Conservation (phyloP, 75 land plant genomes). For the Isoetes taiwanensis region DNA sequence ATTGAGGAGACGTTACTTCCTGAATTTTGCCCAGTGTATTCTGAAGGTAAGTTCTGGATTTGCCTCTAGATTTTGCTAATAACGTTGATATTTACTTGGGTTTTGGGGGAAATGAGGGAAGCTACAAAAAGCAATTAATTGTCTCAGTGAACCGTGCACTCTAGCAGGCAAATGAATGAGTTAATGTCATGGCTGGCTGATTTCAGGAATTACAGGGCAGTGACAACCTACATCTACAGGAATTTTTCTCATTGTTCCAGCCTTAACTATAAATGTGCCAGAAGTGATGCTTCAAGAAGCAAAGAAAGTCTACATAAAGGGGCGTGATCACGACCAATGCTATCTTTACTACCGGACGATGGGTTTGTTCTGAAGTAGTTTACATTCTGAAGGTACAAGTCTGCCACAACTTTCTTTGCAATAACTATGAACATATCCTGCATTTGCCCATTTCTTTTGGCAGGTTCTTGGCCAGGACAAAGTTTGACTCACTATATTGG, state of each 20-base stretch:
- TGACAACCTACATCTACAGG: constrained; percentile 25
- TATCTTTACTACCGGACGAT: constrained; percentile 30
- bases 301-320: constrained; percentile 22
- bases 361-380: constrained; percentile 33
- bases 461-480: too few relatives aligned
- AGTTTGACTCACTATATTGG: too few relatives aligned
- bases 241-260: constrained; percentile 27
- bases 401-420: too few relatives aligned
- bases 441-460: too few relatives aligned
- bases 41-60: constrained; percentile 11
- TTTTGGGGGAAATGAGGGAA: neutral
- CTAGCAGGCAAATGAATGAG: too few relatives aligned
- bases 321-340: constrained; percentile 24
- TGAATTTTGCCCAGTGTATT: constrained; percentile 24
- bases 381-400: constrained; percentile 32
- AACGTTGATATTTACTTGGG: neutral
- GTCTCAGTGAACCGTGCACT: too few relatives aligned
- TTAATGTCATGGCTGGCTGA: constrained; percentile 1
- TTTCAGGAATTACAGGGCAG: constrained; percentile 23
- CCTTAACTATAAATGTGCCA: constrained; percentile 22
- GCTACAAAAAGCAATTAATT: too few relatives aligned
- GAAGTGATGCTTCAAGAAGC: constrained; percentile 30
- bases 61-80: neutral
- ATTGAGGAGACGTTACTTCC: constrained; percentile 25
- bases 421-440: too few relatives aligned